phyloP scores from a whole-genome alignment of 345 rosid genomes.

The Salix purpurea region DNA sequence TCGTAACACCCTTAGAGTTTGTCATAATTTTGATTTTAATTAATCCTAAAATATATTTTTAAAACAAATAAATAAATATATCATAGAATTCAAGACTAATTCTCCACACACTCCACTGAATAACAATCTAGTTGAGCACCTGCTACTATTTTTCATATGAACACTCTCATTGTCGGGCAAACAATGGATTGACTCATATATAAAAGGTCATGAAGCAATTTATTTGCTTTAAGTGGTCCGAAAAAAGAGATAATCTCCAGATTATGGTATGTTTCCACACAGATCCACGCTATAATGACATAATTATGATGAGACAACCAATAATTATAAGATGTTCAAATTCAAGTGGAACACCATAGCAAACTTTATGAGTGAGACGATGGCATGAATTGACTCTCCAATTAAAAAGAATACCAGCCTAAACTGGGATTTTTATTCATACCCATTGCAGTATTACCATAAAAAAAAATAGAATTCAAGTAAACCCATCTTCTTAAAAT shows the following conservation, averaged over 20 bases:
- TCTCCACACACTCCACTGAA: no score
- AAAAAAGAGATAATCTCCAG: not conserved
- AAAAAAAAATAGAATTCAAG: no score
- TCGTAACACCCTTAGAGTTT: no score
- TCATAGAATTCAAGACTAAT: no score
- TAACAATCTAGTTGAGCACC: not conserved
- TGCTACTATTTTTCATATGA: not conserved
- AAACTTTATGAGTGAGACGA: not conserved
- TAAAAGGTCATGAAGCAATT: not conserved
- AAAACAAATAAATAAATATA: no score
- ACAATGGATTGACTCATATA: not conserved
- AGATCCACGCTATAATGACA: not conserved
- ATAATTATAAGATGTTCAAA: slow-evolving; percentile 15
- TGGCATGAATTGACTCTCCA: slow-evolving; percentile 3
- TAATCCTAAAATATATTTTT: no score
- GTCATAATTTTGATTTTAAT: no score
- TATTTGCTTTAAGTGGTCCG: not conserved
- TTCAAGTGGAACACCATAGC: not conserved
- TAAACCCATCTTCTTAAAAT: no score
- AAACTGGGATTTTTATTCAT: not conserved
- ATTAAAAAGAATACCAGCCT: not conserved
- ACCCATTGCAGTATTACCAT: not conserved
- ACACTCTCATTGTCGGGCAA: not conserved
- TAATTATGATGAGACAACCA: slow-evolving; percentile 15
- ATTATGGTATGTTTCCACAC: not conserved